Conservation (phyloP, 345 rosid genomes). For the Syzygium aqueum region DNA sequence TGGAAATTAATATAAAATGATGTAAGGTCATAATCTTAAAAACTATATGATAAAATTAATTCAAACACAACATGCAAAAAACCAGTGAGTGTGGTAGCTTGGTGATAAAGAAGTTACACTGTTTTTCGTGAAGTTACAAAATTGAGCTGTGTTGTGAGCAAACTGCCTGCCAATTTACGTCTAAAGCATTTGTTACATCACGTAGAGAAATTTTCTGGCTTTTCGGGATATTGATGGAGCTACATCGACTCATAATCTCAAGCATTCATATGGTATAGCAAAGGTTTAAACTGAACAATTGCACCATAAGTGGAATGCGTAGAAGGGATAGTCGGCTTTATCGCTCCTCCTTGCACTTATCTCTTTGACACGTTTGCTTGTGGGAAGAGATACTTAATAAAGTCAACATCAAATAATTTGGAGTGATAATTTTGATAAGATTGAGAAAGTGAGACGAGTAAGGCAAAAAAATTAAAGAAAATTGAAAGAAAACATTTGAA, state of each 20-base stretch:
- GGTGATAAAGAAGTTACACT: background rate
- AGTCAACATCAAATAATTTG: too few species aligned
- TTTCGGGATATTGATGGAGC: background rate
- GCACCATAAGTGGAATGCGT: background rate
- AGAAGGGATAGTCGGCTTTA: background rate
- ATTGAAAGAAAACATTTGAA: background rate
- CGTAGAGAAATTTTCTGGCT: background rate
- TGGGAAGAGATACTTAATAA: too few species aligned
- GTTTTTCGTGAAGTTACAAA: background rate
- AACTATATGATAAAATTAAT: background rate
- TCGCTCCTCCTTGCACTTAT: background rate
- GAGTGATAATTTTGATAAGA: too few species aligned
- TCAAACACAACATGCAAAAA: background rate
- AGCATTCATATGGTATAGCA: background rate
- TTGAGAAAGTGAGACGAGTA: background rate
- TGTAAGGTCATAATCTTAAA: background rate
- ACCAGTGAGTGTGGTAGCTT: background rate
- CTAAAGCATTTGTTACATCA: background rate
- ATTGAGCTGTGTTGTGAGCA: background rate
- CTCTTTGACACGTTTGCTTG: too few species aligned
- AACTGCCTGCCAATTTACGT: background rate
- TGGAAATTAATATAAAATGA: background rate
- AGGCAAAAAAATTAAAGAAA: background rate
- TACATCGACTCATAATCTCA: background rate
- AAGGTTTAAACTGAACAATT: background rate